Conservation (phyloP, 2,329 filamentous ascomycete species). For the Ceratocystis alfenasii region DNA sequence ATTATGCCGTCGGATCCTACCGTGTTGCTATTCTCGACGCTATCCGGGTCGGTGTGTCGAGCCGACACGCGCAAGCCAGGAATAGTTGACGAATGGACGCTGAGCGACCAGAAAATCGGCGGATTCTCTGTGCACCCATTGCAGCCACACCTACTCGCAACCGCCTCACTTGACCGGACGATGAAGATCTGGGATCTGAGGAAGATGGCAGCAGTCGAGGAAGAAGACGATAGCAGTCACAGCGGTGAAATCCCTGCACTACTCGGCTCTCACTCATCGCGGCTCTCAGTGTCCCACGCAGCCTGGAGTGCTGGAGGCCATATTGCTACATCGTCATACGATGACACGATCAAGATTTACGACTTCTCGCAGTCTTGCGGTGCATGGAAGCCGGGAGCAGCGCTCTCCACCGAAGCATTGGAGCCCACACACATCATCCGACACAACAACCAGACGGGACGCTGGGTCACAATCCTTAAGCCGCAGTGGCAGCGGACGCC, state of each 20-base stretch:
- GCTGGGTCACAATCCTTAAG: constrained; percentile 77
- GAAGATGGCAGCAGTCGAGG: constrained; percentile 56
- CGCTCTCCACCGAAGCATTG: constrained; percentile 51
- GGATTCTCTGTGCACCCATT: constrained; percentile 77
- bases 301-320: constrained; percentile 78
- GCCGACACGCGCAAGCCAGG: constrained; percentile 46
- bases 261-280: constrained; percentile 69
- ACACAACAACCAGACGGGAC: constrained; percentile 92
- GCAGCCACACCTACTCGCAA: constrained; percentile 71
- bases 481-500: constrained; percentile 81
- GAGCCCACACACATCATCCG: constrained; percentile 54
- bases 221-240: constrained; percentile 40
- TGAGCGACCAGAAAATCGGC: constrained; percentile 89
- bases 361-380: constrained; percentile 52
- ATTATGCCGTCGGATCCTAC: constrained; percentile 60
- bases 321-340: constrained; percentile 84
- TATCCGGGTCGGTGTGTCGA: constrained; percentile 67
- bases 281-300: constrained; percentile 81
- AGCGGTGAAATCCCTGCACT: constrained; percentile 45
- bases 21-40: constrained; percentile 72
- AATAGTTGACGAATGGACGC: constrained; percentile 40
- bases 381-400: constrained; percentile 45
- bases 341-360: constrained; percentile 90
- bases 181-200: constrained; percentile 88
- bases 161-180: constrained; percentile 78